Conservation (phyloP, 2,329 filamentous ascomycete species). For the Herpotrichia juniperi region DNA sequence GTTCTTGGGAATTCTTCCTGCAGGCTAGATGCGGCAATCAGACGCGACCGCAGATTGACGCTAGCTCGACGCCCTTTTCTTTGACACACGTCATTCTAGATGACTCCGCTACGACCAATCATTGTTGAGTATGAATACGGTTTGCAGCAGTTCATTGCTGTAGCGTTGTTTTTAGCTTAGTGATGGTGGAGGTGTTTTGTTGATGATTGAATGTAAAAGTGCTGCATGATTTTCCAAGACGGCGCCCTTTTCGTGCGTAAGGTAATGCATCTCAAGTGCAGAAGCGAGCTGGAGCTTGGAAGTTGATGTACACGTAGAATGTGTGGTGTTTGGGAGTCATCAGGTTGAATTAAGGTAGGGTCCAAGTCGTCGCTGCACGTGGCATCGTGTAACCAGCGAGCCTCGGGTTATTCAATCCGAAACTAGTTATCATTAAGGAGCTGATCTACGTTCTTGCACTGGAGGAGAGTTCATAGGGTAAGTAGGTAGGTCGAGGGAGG, state of each 20-base stretch:
- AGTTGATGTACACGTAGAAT: neutral
- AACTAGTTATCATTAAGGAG: no score
- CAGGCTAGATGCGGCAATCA: conserved; percentile 22
- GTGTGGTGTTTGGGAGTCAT: no score
- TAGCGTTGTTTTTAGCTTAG: no score
- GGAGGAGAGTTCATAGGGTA: no score
- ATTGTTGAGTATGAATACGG: neutral
- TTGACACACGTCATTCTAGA: conserved; percentile 1
- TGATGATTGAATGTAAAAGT: no score
- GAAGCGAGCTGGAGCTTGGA: neutral
- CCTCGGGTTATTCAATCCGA: no score
- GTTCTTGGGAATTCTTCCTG: conserved; percentile 2
- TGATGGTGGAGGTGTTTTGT: no score
- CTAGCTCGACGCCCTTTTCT: conserved; percentile 27
- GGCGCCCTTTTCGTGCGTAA: neutral
- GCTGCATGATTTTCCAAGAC: neutral
- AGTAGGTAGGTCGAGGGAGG: no score
- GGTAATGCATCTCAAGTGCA: neutral
- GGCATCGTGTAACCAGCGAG: no score
- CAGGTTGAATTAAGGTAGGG: no score
- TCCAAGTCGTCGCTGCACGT: no score
- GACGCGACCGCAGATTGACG: conserved; percentile 18
- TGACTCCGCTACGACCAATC: neutral
- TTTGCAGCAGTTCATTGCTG: neutral
- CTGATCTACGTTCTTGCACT: no score